Evolutionary conservation across 176 grass and related monocot species (phyloP).

Genomic region (Hordeum vulgare): DNA sequence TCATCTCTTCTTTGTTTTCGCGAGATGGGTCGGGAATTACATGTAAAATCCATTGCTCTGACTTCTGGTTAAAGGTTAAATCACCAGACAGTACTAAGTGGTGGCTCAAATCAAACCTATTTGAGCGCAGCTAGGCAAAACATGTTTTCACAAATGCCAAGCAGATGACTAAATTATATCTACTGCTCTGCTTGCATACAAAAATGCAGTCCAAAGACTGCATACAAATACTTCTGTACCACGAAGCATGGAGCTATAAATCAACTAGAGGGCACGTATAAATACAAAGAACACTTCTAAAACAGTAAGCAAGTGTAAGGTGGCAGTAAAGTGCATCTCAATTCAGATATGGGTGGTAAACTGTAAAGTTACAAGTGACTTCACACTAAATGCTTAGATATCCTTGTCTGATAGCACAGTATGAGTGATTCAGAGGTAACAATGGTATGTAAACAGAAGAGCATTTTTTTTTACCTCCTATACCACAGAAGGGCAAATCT

Average conservation of each 20-base stretch:
- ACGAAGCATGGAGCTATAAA: not conserved
- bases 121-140: not conserved
- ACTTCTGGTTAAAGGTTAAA: not conserved
- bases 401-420: not conserved
- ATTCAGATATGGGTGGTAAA: not conserved
- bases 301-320: not conserved
- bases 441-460: not conserved
- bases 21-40: not conserved
- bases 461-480: constrained; percentile 38
- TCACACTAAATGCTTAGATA: not conserved
- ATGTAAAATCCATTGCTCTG: constrained; percentile 7
- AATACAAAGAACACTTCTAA: not conserved
- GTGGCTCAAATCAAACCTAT: not conserved
- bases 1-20: not conserved
- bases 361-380: constrained; percentile 1
- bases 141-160: not conserved
- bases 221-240: not conserved
- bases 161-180: not conserved
- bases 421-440: not conserved
- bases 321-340: not conserved
- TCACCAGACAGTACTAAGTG: not conserved
- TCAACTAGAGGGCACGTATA: not conserved
- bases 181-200: not conserved
- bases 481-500: constrained; percentile 42
- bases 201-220: not conserved